Evolutionary conservation across 1,284 basidiomycete species (phyloP).

Genomic region (Wolfiporia cocos): DNA sequence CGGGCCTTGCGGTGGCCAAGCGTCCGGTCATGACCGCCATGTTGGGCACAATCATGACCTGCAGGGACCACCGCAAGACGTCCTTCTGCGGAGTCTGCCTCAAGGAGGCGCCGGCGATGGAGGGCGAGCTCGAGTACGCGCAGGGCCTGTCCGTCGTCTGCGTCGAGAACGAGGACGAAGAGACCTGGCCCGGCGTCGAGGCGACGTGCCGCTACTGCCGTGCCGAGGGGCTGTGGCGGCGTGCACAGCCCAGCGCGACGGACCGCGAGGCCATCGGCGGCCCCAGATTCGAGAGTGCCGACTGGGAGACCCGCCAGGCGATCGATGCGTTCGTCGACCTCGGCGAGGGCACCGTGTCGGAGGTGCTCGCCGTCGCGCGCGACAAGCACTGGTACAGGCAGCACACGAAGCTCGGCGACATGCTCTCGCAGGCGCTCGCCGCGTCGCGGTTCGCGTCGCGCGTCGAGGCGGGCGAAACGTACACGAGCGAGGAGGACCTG

Average conservation of each 20-base stretch:
- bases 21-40: constrained; percentile 32
- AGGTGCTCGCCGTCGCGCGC: constrained; percentile 52
- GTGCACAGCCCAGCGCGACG: constrained; percentile 36
- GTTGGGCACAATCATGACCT: constrained; percentile 46
- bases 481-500: constrained; percentile 31
- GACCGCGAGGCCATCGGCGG: constrained; percentile 59
- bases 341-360: constrained; percentile 60
- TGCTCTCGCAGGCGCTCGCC: constrained; percentile 61
- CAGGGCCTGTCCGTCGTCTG: constrained; percentile 36
- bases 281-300: constrained; percentile 33
- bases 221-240: constrained; percentile 53
- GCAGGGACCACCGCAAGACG: constrained; percentile 54
- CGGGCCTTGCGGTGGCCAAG: constrained; percentile 46
- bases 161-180: constrained; percentile 65
- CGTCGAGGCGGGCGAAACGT: constrained; percentile 31
- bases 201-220: constrained; percentile 63
- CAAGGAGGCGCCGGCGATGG: constrained; percentile 45
- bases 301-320: constrained; percentile 62
- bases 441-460: constrained; percentile 41
- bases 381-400: constrained; percentile 66
- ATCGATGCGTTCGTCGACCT: constrained; percentile 64
- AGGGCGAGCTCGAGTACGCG: constrained; percentile 33
- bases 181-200: constrained; percentile 57
- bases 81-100: constrained; percentile 65
- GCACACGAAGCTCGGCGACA: constrained; percentile 56